These are phyloP conservation scores for Aeminium ludgeri DNA, from an alignment of 495 filamentous ascomycete genomes.

Conservation along the genomic window DNA sequence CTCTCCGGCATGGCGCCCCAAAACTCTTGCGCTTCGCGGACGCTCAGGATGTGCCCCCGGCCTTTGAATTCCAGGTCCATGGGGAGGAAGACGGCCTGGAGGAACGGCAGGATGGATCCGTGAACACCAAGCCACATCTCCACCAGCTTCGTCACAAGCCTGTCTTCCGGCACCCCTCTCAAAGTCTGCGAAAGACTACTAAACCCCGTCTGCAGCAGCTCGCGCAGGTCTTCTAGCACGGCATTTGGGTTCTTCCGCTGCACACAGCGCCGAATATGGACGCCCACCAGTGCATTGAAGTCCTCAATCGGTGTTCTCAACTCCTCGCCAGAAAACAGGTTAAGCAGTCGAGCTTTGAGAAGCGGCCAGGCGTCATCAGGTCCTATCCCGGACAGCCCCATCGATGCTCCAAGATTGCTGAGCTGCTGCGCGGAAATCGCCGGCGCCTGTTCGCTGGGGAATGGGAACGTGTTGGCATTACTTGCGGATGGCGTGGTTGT, in stretches of 20 bases:
- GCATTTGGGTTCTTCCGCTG: slow-evolving; percentile 21
- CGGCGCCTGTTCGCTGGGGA: slow-evolving; percentile 9
- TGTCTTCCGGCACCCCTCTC: slow-evolving; percentile 59
- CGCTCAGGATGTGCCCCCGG: slow-evolving; percentile 54
- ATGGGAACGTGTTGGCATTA: slow-evolving; percentile 9
- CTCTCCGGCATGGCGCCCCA: slow-evolving; percentile 47
- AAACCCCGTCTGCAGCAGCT: slow-evolving; percentile 70
- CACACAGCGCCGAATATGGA: slow-evolving; percentile 25
- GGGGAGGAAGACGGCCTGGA: slow-evolving; percentile 90
- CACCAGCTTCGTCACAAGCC: slow-evolving; percentile 67
- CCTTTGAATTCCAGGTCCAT: slow-evolving; percentile 90
- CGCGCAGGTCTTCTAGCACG: slow-evolving; percentile 54
- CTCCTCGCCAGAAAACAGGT: slow-evolving; percentile 87
- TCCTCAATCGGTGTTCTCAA: slow-evolving; percentile 83
- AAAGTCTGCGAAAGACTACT: slow-evolving; percentile 68
- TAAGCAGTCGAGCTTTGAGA: slow-evolving; percentile 73
- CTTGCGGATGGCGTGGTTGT: slow-evolving; percentile 17
- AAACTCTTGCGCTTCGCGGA: slow-evolving; percentile 67
- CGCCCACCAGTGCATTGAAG: slow-evolving; percentile 63
- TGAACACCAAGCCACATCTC: slow-evolving; percentile 90
- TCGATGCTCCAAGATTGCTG: slow-evolving; percentile 21
- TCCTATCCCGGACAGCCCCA: slow-evolving; percentile 65
- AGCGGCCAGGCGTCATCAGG: slow-evolving; percentile 91
- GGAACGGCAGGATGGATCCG: slow-evolving; percentile 74
- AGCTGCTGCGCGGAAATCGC: slow-evolving; percentile 7